Conservation (phyloP, 2,329 filamentous ascomycete genomes). For the Fusarium torulosum region DNA sequence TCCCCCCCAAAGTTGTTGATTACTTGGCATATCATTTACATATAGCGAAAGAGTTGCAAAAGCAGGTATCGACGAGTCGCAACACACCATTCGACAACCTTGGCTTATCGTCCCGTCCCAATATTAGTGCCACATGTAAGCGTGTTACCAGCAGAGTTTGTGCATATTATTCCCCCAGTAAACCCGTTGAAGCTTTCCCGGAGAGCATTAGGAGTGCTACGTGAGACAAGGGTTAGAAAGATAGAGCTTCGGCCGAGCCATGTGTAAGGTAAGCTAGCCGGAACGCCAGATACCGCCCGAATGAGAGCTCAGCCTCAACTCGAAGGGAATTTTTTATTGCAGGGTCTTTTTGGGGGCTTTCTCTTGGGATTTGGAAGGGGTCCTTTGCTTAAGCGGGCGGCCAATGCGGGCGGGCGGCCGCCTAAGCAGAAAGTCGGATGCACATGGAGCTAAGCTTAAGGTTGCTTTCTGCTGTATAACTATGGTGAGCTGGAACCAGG, state of each 20-base stretch:
- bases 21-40: constrained; percentile 19
- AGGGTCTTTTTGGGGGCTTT: constrained; percentile 5
- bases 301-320: background rate
- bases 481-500: constrained; percentile 16
- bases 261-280: constrained; percentile 9
- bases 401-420: constrained; percentile 43
- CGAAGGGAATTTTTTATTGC: constrained; percentile 5
- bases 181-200: background rate
- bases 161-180: background rate
- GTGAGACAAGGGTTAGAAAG: background rate
- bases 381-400: constrained; percentile 20
- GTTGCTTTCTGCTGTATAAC: constrained; percentile 20
- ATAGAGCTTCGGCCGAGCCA: constrained; percentile 11
- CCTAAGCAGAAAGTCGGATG: constrained; percentile 40
- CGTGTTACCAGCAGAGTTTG: background rate
- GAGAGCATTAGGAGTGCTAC: background rate
- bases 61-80: background rate
- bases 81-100: constrained; percentile 11
- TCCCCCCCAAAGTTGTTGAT: constrained; percentile 2
- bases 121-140: background rate
- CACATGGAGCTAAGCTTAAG: constrained; percentile 31
- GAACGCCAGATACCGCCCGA: constrained; percentile 12
- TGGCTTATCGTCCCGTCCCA: constrained; percentile 3
- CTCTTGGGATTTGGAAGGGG: constrained; percentile 5
- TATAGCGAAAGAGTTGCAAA: constrained; percentile 1